Evolutionary conservation across 768 basidiomycete genomes (phyloP), one percentile per base, ranked within the genome.

Genomic region (Lactarius sp.): DNA sequence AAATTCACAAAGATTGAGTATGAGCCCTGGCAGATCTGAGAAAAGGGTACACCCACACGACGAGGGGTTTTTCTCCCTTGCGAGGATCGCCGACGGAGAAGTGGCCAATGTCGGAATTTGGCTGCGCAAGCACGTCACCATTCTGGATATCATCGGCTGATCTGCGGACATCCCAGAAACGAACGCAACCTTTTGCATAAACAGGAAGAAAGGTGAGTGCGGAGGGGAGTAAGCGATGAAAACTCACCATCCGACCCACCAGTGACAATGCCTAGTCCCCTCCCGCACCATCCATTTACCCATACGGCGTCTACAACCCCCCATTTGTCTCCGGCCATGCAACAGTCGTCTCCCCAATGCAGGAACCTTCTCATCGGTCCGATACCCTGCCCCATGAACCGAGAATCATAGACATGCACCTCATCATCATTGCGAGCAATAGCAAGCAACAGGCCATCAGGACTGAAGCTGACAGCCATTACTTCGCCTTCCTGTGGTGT

Each of bases 231-330:
- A 50, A 7, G 34, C 14, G 7, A n/a, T 36, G 14, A 18, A 34
- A 31, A 33, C 68, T 52, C 44, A 68, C 68, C 68, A 36, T 68
- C 68, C 27, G 59, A 49, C 9, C 68, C 68, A 7, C 68, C 68
- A 16, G 59, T 67, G 46, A 68, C 49, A 8, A 68, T 6, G 3
- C 68, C 68, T 2, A 61, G n/a, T 3, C 57, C 62, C 13, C 31
- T 57, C 3, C 68, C 61, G 9, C 61, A 58, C 68, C 68, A 68
- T 5, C 61, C 59, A 14, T 61, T 33, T 27, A 67, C 59, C 68
- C 68, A 68, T 27, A 61, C 51, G 7, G 62, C 62, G 14, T 67
- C 62, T 7, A 63, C 60, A 7, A 68, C 56, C 10, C 68, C 68
- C 55, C 57, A 68, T 12, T 56, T 42, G 16, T 54, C 56, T 37